These are phyloP conservation scores for Penicillium freii DNA, from an alignment of 2,329 filamentous ascomycete genomes.

Conservation along the genomic window DNA sequence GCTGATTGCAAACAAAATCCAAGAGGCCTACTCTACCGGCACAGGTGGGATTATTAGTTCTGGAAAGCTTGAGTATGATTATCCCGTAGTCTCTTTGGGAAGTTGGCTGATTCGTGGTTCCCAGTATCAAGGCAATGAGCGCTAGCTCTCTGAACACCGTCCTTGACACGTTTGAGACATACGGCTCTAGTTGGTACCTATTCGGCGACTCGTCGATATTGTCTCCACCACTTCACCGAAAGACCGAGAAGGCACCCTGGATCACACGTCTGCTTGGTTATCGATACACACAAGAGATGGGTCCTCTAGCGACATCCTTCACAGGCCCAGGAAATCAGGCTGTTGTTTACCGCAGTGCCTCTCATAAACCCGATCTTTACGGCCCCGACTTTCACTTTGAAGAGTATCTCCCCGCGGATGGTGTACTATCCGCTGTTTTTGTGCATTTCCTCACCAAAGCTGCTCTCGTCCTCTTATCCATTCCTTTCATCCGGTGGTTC, in stretches of 20 bases:
- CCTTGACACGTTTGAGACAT: not conserved
- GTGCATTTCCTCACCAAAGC: not conserved
- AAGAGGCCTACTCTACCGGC: not conserved
- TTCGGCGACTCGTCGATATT: not conserved
- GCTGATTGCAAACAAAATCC: not conserved
- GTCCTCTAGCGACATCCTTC: not conserved
- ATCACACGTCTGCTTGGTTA: not conserved
- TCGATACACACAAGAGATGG: not conserved
- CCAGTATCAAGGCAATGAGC: not conserved
- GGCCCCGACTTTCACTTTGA: not conserved
- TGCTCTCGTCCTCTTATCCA: not conserved
- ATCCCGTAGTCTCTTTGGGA: no score
- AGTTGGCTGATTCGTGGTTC: not conserved
- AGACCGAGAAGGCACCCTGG: not conserved
- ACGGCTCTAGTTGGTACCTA: not conserved
- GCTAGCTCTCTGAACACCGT: not conserved
- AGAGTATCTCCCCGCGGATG: not conserved
- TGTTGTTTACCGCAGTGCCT: not conserved
- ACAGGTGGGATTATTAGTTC: not conserved
- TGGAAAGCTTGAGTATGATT: not conserved
- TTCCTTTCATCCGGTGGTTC: not conserved
- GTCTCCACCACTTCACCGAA: not conserved
- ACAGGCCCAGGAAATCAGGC: not conserved
- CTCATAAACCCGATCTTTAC: not conserved
- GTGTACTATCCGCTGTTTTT: not conserved